Percentiles rank a stretch among this genome's conserved stretches.
phyloP scores from a whole-genome alignment of 2,329 filamentous ascomycete genomes.

The Mycogone perniciosa region DNA sequence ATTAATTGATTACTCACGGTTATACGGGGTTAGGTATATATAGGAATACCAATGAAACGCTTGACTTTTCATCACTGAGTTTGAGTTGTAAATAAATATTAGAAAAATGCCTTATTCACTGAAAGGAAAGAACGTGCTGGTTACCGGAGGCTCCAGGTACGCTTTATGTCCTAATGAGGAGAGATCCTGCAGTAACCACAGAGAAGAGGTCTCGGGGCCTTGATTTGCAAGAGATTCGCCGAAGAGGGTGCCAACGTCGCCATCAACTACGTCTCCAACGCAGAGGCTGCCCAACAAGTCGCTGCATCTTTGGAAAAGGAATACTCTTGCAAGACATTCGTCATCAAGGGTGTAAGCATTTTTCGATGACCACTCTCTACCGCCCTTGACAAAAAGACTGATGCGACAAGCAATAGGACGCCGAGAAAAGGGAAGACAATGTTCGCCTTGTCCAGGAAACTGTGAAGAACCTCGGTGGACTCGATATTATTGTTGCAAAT shows the following conservation, averaged over 20 bases:
- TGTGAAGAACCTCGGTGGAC: slow-evolving; percentile 1
- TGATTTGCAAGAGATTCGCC: slow-evolving; percentile 8
- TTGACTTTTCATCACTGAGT: not conserved
- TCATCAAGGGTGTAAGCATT: slow-evolving; percentile 2
- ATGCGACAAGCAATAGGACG: not conserved
- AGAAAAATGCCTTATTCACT: slow-evolving; percentile 6
- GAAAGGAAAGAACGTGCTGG: slow-evolving; percentile 6
- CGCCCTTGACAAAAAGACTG: not conserved
- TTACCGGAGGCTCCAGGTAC: slow-evolving; percentile 6
- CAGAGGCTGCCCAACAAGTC: not conserved
- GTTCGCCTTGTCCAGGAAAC: slow-evolving; percentile 6
- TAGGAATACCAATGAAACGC: too few species aligned
- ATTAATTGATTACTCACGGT: too few species aligned
- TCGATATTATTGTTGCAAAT: slow-evolving; percentile 6
- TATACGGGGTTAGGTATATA: too few species aligned
- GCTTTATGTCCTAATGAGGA: too few species aligned
- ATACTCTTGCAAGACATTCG: not conserved
- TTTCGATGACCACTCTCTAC: not conserved
- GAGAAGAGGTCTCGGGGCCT: slow-evolving; percentile 4
- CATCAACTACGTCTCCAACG: slow-evolving; percentile 6
- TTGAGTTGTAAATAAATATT: not conserved
- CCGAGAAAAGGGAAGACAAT: slow-evolving; percentile 6
- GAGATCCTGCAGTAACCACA: too few species aligned
- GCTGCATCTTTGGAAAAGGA: not conserved
- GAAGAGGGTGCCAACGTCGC: slow-evolving; percentile 7